phyloP scores from a whole-genome alignment of 164 flowering plant species.

The Sedum album region DNA sequence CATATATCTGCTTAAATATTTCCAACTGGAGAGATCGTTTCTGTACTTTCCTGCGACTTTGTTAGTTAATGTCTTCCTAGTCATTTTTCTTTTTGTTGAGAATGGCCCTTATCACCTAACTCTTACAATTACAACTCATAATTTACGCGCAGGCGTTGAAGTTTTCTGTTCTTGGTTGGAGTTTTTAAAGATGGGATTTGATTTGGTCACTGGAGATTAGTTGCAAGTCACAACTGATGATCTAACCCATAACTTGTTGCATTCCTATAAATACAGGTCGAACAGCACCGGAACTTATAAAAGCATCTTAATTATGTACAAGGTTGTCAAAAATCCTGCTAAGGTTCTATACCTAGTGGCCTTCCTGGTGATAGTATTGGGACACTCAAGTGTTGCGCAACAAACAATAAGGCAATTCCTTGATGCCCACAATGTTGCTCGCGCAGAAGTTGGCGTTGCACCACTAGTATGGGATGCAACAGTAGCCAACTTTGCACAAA shows the following conservation, averaged over 20 bases:
- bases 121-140: neutral
- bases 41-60: neutral
- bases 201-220: neutral
- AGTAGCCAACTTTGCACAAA: conserved; percentile 16
- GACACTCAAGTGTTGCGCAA: neutral
- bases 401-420: conserved; percentile 1
- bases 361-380: neutral
- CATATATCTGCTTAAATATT: too few relatives aligned
- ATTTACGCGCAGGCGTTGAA: neutral
- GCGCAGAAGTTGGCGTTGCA: conserved; percentile 12
- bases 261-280: neutral
- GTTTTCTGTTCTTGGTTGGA: neutral
- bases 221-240: neutral
- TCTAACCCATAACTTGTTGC: neutral
- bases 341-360: neutral
- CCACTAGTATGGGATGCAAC: conserved; percentile 15
- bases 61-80: neutral
- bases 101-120: neutral
- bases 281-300: neutral
- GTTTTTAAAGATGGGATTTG: neutral
- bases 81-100: neutral
- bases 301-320: conserved; percentile 1
- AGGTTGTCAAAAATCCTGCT: neutral
- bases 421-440: conserved; percentile 19
- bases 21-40: too few relatives aligned